Percentiles rank a stretch among this genome's conserved stretches.
phyloP scores from a whole-genome alignment of 2,329 filamentous ascomycete genomes.

The Xylariaceae sp. region DNA sequence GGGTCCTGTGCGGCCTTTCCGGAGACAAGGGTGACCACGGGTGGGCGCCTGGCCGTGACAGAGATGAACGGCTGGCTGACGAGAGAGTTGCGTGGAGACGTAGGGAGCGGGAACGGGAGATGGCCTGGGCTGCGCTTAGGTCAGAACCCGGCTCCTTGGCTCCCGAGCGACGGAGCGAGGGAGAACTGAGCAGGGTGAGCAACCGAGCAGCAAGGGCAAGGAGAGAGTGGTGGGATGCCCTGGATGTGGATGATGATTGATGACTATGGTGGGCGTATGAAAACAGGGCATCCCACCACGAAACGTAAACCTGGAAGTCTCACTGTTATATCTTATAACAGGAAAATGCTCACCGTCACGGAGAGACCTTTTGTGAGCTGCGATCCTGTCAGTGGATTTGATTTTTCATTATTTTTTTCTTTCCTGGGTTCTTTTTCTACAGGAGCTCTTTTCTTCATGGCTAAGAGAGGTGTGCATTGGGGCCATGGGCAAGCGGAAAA shows the following conservation, averaged over 20 bases:
- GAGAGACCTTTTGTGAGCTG: too few relatives aligned
- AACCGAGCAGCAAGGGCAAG: slow-evolving; percentile 7
- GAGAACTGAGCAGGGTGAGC: slow-evolving; percentile 8
- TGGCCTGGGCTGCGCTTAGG: slow-evolving; percentile 41
- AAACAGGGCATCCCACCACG: too few relatives aligned
- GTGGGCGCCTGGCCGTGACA: slow-evolving; percentile 10
- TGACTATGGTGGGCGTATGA: too few relatives aligned
- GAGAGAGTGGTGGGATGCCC: slow-evolving; percentile 38
- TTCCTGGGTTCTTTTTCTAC: too few relatives aligned
- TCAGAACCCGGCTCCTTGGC: slow-evolving; percentile 8
- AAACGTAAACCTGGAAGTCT: too few relatives aligned
- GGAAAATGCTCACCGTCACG: too few relatives aligned
- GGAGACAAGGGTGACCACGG: slow-evolving; percentile 1
- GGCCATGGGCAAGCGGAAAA: too few relatives aligned
- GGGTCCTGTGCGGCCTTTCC: slow-evolving; percentile 33
- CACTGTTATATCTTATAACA: too few relatives aligned
- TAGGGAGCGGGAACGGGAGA: slow-evolving; percentile 42
- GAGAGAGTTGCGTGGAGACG: slow-evolving; percentile 33
- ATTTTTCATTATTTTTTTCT: too few relatives aligned
- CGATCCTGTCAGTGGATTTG: too few relatives aligned
- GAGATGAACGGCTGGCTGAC: slow-evolving; percentile 37
- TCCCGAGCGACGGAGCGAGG: slow-evolving; percentile 28
- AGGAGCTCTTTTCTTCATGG: too few relatives aligned
- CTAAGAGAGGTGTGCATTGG: too few relatives aligned
- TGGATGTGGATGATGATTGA: slow-evolving; percentile 20